phyloP scores from a whole-genome alignment of 2,329 filamentous ascomycete species.

The Talaromyces rugulosus region DNA sequence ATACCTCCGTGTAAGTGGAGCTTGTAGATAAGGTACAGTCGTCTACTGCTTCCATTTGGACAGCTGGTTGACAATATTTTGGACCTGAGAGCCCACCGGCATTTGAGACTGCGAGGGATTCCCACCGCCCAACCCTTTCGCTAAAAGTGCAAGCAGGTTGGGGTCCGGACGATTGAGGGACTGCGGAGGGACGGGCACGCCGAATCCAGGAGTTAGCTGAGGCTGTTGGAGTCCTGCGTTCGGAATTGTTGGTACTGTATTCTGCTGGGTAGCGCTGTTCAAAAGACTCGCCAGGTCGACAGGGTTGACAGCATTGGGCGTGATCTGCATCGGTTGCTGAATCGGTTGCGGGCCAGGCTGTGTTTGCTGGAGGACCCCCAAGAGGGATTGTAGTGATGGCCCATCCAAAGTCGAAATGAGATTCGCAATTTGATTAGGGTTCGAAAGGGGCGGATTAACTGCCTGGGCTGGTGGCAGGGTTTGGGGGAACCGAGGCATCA shows the following conservation, averaged over 20 bases:
- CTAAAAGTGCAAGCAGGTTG: slow-evolving; percentile 34
- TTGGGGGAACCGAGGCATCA: slow-evolving; percentile 21
- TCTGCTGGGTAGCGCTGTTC: slow-evolving; percentile 32
- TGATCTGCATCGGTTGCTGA: slow-evolving; percentile 29
- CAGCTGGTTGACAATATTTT: slow-evolving; percentile 47
- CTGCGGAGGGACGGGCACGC: slow-evolving; percentile 22
- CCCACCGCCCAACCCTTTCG: slow-evolving; percentile 33
- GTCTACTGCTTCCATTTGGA: slow-evolving; percentile 44
- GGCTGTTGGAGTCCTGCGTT: slow-evolving; percentile 27
- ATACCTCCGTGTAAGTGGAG: neutral
- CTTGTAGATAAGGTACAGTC: neutral
- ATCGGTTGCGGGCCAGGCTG: slow-evolving; percentile 33
- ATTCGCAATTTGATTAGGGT: slow-evolving; percentile 54
- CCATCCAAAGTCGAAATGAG: slow-evolving; percentile 66
- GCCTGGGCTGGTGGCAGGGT: slow-evolving; percentile 28
- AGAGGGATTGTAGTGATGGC: slow-evolving; percentile 64
- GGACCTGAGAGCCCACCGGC: slow-evolving; percentile 35
- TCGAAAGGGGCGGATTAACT: slow-evolving; percentile 30
- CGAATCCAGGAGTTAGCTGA: slow-evolving; percentile 24
- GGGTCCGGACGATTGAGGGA: slow-evolving; percentile 26
- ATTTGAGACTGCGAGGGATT: slow-evolving; percentile 33
- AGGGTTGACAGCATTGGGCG: slow-evolving; percentile 28
- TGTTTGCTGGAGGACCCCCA: slow-evolving; percentile 55
- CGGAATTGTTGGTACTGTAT: slow-evolving; percentile 18
- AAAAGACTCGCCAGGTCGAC: slow-evolving; percentile 41